phyloP scores from a whole-genome alignment of 2,329 filamentous ascomycete genomes.

The Cladosporium velox region DNA sequence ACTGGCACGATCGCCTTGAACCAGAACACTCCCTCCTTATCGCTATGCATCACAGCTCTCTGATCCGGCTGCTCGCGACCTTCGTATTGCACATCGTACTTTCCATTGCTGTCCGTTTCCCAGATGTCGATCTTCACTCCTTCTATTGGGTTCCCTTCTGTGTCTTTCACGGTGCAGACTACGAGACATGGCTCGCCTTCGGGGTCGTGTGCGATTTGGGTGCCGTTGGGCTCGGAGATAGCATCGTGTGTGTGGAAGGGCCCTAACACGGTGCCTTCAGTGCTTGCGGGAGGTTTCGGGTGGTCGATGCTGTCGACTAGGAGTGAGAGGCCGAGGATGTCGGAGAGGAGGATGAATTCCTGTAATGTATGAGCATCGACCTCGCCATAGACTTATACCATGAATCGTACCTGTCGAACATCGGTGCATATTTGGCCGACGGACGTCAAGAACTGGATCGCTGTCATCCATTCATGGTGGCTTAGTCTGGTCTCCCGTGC shows the following conservation, averaged over 20 bases:
- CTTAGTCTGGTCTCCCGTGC: conserved; percentile 75
- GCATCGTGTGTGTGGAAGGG: conserved; percentile 85
- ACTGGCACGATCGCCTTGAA: conserved; percentile 84
- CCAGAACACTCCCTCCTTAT: conserved; percentile 75
- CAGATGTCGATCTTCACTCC: conserved; percentile 77
- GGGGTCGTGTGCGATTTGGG: conserved; percentile 66
- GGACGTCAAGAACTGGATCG: conserved; percentile 68
- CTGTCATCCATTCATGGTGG: conserved; percentile 76
- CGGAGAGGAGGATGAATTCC: conserved; percentile 76
- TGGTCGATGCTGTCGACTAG: conserved; percentile 83
- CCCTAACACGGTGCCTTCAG: conserved; percentile 78
- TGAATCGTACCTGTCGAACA: conserved; percentile 65
- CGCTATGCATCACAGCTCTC: conserved; percentile 68
- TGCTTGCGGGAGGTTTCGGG: conserved; percentile 69
- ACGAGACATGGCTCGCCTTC: conserved; percentile 70
- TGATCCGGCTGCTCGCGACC: conserved; percentile 67
- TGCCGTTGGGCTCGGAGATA: conserved; percentile 57
- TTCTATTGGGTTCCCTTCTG: conserved; percentile 60
- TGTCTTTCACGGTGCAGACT: conserved; percentile 71
- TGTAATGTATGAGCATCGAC: conserved; percentile 21
- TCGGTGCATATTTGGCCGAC: conserved; percentile 74
- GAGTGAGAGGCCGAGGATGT: conserved; percentile 75
- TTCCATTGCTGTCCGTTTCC: conserved; percentile 79
- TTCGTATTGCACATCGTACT: conserved; percentile 79
- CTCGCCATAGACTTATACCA: not conserved